Percentiles rank a stretch among this genome's conserved stretches.
Conservation (phyloP, 306 rosid species). For the Trifolium pratense region DNA sequence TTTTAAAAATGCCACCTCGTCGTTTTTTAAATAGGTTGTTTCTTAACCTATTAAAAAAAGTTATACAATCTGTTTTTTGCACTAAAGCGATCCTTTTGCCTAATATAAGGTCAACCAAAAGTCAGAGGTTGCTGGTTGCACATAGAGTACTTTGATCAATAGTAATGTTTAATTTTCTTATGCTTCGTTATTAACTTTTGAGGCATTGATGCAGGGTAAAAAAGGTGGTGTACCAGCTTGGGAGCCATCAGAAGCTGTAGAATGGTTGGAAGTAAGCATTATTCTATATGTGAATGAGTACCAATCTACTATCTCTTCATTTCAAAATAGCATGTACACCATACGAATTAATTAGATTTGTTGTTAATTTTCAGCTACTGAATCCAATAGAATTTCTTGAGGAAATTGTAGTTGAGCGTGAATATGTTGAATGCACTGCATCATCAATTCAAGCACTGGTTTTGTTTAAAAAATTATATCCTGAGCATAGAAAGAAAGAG, state of each 20-base stretch:
- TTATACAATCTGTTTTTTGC: no score
- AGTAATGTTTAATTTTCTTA: background rate
- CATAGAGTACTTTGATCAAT: no score
- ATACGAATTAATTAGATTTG: background rate
- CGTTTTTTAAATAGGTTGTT: no score
- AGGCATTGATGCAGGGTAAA: slow-evolving; percentile 55
- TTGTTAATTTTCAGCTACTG: slow-evolving; percentile 35
- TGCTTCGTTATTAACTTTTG: background rate
- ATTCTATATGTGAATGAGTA: background rate
- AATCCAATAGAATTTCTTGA: slow-evolving; percentile 53
- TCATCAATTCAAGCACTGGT: slow-evolving; percentile 52
- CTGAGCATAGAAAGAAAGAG: slow-evolving; percentile 51
- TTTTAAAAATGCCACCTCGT: no score
- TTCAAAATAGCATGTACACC: background rate
- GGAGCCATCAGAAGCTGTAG: slow-evolving; percentile 67
- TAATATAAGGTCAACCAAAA: no score
- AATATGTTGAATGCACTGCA: slow-evolving; percentile 58
- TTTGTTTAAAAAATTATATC: slow-evolving; percentile 50
- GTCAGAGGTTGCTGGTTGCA: no score
- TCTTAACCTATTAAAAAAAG: no score
- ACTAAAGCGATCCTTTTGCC: no score
- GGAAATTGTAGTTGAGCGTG: slow-evolving; percentile 52
- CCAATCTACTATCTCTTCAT: background rate
- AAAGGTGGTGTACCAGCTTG: slow-evolving; percentile 81
- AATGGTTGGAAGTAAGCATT: slow-evolving; percentile 71